Conservation (phyloP, 352 stramenopile genomes). For the Phytophthora europaea region DNA sequence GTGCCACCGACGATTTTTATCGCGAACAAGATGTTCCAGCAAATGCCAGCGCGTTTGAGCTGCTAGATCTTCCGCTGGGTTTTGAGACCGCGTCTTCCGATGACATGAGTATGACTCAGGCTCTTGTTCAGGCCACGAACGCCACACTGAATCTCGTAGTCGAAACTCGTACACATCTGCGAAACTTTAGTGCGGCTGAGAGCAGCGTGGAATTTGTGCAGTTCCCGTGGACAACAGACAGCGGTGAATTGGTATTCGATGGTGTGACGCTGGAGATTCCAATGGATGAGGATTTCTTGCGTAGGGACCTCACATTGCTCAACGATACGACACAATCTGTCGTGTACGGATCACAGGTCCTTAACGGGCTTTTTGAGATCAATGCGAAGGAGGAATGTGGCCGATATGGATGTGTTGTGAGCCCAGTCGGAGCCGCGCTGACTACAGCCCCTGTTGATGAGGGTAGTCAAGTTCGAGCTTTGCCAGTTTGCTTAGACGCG, state of each 20-base stretch:
- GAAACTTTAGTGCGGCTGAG: conserved; percentile 44
- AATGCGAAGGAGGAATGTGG: conserved; percentile 71
- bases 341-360: conserved; percentile 35
- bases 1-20: conserved; percentile 57
- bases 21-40: conserved; percentile 36
- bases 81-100: conserved; percentile 25
- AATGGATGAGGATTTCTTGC: conserved; percentile 45
- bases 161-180: conserved; percentile 33
- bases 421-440: conserved; percentile 40
- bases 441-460: conserved; percentile 46
- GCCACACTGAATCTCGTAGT: conserved; percentile 38
- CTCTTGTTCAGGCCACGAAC: conserved; percentile 40
- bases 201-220: conserved; percentile 45
- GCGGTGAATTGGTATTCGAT: conserved; percentile 46
- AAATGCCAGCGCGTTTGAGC: conserved; percentile 40
- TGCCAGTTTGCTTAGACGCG: conserved; percentile 51
- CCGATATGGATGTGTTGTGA: conserved; percentile 55
- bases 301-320: conserved; percentile 36
- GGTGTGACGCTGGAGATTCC: conserved; percentile 59
- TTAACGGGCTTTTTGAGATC: conserved; percentile 52
- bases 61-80: conserved; percentile 20
- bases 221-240: conserved; percentile 36
- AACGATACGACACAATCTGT: conserved; percentile 51
- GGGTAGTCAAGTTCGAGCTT: conserved; percentile 55
- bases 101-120: conserved; percentile 28